phyloP scores from a whole-genome alignment of 441 rosid species.

The Adansonia madagascariensis region DNA sequence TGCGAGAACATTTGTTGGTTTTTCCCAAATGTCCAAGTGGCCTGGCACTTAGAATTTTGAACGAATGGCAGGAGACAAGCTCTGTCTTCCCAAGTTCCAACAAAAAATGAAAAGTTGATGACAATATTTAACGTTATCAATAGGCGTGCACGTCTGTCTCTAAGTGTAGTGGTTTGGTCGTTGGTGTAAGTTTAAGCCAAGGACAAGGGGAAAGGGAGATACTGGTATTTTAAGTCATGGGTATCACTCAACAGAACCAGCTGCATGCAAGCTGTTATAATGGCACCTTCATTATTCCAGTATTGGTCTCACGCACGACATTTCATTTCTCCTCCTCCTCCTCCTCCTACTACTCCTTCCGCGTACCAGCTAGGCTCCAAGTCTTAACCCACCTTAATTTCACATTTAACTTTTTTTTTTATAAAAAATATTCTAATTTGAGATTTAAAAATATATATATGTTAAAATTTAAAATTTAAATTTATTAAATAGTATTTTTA shows the following conservation, averaged over 20 bases:
- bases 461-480: too few relatives aligned
- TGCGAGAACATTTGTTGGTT: background rate
- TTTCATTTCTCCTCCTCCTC: conserved; percentile 23
- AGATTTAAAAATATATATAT: too few relatives aligned
- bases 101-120: background rate
- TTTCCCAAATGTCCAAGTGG: background rate
- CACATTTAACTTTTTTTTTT: too few relatives aligned
- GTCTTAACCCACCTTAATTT: background rate
- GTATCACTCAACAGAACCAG: background rate
- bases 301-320: conserved; percentile 40
- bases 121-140: background rate
- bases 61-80: background rate
- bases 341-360: conserved; percentile 21
- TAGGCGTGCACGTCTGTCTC: background rate
- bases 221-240: background rate
- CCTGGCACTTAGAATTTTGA: background rate
- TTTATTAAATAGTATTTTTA: too few relatives aligned
- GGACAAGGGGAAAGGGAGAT: background rate
- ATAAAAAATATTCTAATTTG: too few relatives aligned
- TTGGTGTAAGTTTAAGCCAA: background rate
- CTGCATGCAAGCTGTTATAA: background rate
- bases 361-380: conserved; percentile 32
- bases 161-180: background rate
- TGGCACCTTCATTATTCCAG: background rate
- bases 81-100: background rate